phyloP scores from a whole-genome alignment of 495 filamentous ascomycete species.

The Amniculicola lignicola region DNA sequence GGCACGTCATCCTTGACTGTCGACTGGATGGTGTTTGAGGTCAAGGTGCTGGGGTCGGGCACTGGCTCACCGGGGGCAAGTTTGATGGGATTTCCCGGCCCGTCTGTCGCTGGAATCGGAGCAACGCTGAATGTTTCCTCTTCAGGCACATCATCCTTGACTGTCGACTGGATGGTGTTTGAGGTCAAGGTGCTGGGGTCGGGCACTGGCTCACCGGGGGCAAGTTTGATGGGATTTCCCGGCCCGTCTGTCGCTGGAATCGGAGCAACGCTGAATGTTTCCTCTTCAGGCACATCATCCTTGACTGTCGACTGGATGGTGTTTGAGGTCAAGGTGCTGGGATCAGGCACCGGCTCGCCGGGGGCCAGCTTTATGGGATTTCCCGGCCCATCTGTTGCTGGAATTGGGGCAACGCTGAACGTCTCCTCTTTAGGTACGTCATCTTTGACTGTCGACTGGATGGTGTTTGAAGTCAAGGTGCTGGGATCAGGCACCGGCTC shows the following conservation, averaged over 20 bases:
- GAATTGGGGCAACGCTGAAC: constrained; percentile 36
- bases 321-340: constrained; percentile 54
- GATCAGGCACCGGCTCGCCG: constrained; percentile 77
- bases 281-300: constrained; percentile 46
- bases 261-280: constrained; percentile 34
- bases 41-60: too few species aligned
- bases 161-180: constrained; percentile 55
- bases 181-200: constrained; percentile 54
- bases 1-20: constrained; percentile 52
- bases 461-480: constrained; percentile 53
- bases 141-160: constrained; percentile 64
- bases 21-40: neutral
- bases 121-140: too few species aligned
- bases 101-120: too few species aligned
- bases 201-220: constrained; percentile 78
- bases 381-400: constrained; percentile 47
- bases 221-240: constrained; percentile 79
- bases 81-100: too few species aligned
- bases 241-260: constrained; percentile 32
- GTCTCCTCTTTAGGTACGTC: constrained; percentile 65
- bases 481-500: constrained; percentile 71
- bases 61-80: too few species aligned
- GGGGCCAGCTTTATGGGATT: constrained; percentile 77
- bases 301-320: constrained; percentile 60
- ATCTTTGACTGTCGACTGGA: constrained; percentile 61